A percentile compares a stretch with the other conserved stretches of the same genome.
These are phyloP conservation scores for Casaregolazyma suthepensis DNA, from an alignment of 1,139 yeast genomes.

Conservation along the genomic window DNA sequence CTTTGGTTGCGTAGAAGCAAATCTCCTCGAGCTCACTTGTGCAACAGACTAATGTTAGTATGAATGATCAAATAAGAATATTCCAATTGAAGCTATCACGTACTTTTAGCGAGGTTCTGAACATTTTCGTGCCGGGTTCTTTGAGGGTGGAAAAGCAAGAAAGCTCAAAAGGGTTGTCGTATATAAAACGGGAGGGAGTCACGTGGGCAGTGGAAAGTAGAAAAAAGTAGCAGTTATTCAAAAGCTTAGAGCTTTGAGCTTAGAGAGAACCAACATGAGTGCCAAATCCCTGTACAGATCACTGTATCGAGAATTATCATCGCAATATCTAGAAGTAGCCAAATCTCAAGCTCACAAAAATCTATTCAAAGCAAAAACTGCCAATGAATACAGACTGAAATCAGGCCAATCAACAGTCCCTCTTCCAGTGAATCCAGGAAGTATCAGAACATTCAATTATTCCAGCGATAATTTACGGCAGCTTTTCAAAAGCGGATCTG, in stretches of 20 bases:
- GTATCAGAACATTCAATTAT: conserved; percentile 12
- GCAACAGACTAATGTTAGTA: conserved; percentile 4
- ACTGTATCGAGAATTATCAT: conserved; percentile 29
- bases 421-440: conserved; percentile 10
- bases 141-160: background rate
- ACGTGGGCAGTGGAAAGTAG: background rate
- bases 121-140: background rate
- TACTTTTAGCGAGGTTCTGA: background rate
- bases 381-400: conserved; percentile 21
- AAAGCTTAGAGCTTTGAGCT: background rate
- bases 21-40: conserved; percentile 11
- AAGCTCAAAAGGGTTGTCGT: background rate
- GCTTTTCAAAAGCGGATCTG: conserved; percentile 15
- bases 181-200: background rate
- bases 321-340: conserved; percentile 28
- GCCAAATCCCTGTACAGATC: conserved; percentile 22
- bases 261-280: background rate
- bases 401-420: conserved; percentile 2
- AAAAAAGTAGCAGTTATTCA: background rate
- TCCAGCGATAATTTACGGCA: conserved; percentile 13
- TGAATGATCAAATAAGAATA: background rate
- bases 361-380: conserved; percentile 19
- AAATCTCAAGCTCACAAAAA: conserved; percentile 24
- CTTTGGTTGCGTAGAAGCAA: conserved; percentile 9
- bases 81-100: background rate